A percentile compares a stretch with the other conserved stretches of the same genome.
Evolutionary conservation across 768 basidiomycete genomes (phyloP).

Genomic region (Panellus pusillus): DNA sequence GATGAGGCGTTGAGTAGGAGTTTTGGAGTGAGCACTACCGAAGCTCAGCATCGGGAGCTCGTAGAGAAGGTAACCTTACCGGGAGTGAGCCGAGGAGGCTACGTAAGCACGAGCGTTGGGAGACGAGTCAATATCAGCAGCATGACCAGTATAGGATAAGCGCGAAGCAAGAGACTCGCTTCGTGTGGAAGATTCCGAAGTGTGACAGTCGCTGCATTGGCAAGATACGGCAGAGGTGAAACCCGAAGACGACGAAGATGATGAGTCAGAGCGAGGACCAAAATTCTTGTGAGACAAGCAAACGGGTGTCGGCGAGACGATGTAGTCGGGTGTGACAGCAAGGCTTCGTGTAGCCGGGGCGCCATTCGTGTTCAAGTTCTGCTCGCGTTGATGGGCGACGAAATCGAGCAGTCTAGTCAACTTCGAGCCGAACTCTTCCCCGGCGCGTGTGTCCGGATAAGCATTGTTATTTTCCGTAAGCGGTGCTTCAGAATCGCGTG

Average conservation of each 20-base stretch:
- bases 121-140: conserved; percentile 6
- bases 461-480: background rate
- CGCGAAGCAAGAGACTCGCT: conserved; percentile 2
- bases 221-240: conserved; percentile 1
- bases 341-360: background rate
- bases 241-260: background rate
- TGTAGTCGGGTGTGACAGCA: conserved; percentile 17
- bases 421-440: conserved; percentile 3
- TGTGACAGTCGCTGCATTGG: conserved; percentile 1
- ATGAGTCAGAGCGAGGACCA: conserved; percentile 9
- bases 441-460: background rate
- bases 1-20: background rate
- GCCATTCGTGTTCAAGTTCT: background rate
- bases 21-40: conserved; percentile 2
- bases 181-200: conserved; percentile 1
- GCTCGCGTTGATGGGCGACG: background rate
- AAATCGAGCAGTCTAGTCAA: conserved; percentile 3
- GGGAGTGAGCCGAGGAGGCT: background rate
- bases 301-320: conserved; percentile 1
- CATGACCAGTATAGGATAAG: conserved; percentile 8
- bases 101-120: background rate
- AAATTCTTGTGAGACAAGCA: background rate
- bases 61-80: background rate
- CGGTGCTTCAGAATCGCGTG: background rate
- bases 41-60: background rate